Evolutionary conservation across 129 eudicot species (phyloP).

Genomic region (Tagetes patula): DNA sequence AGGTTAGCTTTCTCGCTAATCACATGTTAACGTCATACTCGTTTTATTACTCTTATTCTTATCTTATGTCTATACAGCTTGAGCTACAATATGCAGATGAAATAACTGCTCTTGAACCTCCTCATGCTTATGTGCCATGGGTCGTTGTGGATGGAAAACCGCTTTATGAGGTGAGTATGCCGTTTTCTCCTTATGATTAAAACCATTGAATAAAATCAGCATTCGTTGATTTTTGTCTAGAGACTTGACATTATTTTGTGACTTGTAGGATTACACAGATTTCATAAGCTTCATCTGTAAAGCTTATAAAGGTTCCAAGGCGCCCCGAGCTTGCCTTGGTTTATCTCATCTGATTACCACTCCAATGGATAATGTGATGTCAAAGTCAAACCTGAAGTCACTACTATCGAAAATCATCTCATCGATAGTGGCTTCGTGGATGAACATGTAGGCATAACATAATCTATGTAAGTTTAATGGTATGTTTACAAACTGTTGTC

Average conservation of each 20-base stretch:
- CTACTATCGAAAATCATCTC: constrained; percentile 26
- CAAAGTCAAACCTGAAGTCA: constrained; percentile 40
- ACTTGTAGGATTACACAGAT: constrained; percentile 59
- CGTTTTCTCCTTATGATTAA: not conserved
- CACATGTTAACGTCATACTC: not conserved
- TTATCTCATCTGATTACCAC: constrained; percentile 25
- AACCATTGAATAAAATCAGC: not conserved
- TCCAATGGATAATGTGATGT: constrained; percentile 31
- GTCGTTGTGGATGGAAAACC: constrained; percentile 84
- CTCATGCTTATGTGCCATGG: constrained; percentile 93
- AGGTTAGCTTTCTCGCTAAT: constrained; percentile 50
- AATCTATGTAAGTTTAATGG: constrained; percentile 30
- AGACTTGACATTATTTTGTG: not conserved
- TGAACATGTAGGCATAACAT: constrained; percentile 31
- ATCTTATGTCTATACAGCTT: constrained; percentile 43
- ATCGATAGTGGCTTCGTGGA: constrained; percentile 41
- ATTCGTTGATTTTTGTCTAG: not conserved
- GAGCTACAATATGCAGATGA: constrained; percentile 68
- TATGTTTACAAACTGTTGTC: not conserved
- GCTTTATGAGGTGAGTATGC: constrained; percentile 63
- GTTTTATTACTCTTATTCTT: not conserved
- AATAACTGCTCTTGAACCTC: constrained; percentile 78
- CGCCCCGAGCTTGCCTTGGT: constrained; percentile 60
- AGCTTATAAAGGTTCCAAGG: constrained; percentile 70
- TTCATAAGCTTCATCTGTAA: constrained; percentile 64